These are phyloP conservation scores for Raffaelea ambrosiae DNA, from an alignment of 2,329 filamentous ascomycete species.

Conservation along the genomic window DNA sequence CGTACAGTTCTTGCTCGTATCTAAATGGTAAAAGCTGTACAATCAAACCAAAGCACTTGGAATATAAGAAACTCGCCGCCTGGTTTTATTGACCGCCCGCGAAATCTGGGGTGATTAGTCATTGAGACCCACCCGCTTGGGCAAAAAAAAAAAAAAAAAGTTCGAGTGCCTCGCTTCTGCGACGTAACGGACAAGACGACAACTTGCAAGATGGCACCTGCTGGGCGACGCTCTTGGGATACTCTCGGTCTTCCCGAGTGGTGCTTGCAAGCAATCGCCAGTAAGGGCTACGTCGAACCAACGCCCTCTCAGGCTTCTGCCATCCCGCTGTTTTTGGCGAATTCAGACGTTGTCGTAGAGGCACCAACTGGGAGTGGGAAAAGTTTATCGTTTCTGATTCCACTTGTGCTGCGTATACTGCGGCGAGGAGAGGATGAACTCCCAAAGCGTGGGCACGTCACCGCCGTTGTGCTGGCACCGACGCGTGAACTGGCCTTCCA, in stretches of 20 bases:
- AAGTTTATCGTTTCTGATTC: slow-evolving; percentile 73
- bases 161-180: too few relatives aligned
- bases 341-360: slow-evolving; percentile 90
- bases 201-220: slow-evolving; percentile 21
- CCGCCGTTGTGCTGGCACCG: slow-evolving; percentile 84
- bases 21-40: too few relatives aligned
- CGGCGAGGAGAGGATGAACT: slow-evolving; percentile 27
- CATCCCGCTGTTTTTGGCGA: slow-evolving; percentile 77
- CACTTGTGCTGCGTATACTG: slow-evolving; percentile 73
- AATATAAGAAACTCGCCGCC: too few relatives aligned
- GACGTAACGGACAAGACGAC: neutral
- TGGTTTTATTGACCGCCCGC: too few relatives aligned
- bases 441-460: slow-evolving; percentile 75
- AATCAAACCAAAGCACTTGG: too few relatives aligned
- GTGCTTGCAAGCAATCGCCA: slow-evolving; percentile 73
- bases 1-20: too few relatives aligned
- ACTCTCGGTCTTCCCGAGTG: slow-evolving; percentile 66
- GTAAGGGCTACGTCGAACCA: slow-evolving; percentile 66
- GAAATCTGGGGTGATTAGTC: too few relatives aligned
- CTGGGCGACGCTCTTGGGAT: slow-evolving; percentile 48
- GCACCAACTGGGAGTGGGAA: slow-evolving; percentile 72
- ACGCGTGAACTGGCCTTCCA: slow-evolving; percentile 88
- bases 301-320: slow-evolving; percentile 91
- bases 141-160: too few relatives aligned
- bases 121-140: too few relatives aligned